Evolutionary conservation across 805 yeast species (phyloP), one percentile per base, ranked within the genome.

Genomic region (Barnettozyma populi): DNA sequence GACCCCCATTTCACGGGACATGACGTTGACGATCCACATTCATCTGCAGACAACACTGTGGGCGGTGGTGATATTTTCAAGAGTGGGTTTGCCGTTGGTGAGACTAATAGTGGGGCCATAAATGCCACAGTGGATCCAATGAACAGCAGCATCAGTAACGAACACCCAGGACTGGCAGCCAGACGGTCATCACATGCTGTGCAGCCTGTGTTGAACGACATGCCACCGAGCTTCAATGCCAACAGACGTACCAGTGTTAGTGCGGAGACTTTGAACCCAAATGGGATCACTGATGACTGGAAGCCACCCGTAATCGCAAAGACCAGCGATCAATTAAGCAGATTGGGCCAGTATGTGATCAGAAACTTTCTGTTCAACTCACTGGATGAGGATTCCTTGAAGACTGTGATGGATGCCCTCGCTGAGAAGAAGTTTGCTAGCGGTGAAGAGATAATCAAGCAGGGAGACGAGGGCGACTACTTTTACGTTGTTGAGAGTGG

Each of bases 381-480:
- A 54, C 74, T 94, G 57, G 97, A 90, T 66, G 79, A 78, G 45
- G 90, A 80, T 53, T 77, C 95, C 2, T 74, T 87, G 57, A 76
- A 75, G 50, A 80, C 92, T 7, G 90, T 94, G 18, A 78, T 94
- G 41, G 78, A 79, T 57, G 95, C 97, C n/a, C 74, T 94, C 54
- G 81, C 83, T 56, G 94, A 86, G 63, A 85, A 86, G 57, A 67
- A 70, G 44, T 79, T 81, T 36, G 61, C 74, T 2, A 72, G 76
- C 46, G 85, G 80, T 47, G 69, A 79, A 6, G 82, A 79, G 54
- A 82, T 92, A 51, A 90, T 90, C 61, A 78, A 70, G 54, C 97
- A 92, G 68, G 97, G 97, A 45, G 97, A 87, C 60, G 96, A 86
- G 61, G 97, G 97, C 55, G 97, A 92, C 68, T 90, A 71, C 66